A percentile compares a stretch with the other conserved stretches of the same genome.
Evolutionary conservation across 176 grass and related monocot genomes (phyloP).

Genomic region (Olyra latifolia): DNA sequence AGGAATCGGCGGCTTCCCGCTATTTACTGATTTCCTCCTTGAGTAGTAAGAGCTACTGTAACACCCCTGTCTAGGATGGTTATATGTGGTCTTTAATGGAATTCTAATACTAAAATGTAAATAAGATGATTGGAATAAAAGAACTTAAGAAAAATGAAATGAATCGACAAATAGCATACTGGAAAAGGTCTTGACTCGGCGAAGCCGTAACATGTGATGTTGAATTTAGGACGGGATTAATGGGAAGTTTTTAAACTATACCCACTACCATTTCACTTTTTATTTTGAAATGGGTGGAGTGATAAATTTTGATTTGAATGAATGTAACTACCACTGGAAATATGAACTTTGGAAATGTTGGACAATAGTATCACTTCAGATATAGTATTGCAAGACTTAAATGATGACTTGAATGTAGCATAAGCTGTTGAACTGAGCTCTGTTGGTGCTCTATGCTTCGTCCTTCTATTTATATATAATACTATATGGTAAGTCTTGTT

Average conservation of each 20-base stretch:
- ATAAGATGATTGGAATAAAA: neutral
- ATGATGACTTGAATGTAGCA: neutral
- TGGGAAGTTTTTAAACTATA: neutral
- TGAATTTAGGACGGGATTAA: neutral
- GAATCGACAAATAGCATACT: neutral
- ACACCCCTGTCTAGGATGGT: neutral
- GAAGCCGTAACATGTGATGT: neutral
- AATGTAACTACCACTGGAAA: neutral
- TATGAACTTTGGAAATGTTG: neutral
- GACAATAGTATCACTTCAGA: neutral
- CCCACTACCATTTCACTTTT: neutral
- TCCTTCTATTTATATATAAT: neutral
- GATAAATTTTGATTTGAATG: neutral
- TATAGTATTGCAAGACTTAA: neutral
- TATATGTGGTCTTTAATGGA: neutral
- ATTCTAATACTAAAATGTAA: neutral
- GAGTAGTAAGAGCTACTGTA: neutral
- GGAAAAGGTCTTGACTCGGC: neutral
- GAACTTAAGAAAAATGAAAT: neutral
- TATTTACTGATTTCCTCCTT: neutral
- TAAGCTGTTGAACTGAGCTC: neutral
- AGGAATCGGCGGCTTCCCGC: neutral
- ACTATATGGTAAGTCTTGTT: neutral
- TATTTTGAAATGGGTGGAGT: neutral
- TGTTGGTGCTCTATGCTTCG: neutral